Percentiles rank a stretch among this genome's conserved stretches.
Evolutionary conservation across 805 yeast genomes (phyloP).

Genomic region (Metschnikowia henanensis): DNA sequence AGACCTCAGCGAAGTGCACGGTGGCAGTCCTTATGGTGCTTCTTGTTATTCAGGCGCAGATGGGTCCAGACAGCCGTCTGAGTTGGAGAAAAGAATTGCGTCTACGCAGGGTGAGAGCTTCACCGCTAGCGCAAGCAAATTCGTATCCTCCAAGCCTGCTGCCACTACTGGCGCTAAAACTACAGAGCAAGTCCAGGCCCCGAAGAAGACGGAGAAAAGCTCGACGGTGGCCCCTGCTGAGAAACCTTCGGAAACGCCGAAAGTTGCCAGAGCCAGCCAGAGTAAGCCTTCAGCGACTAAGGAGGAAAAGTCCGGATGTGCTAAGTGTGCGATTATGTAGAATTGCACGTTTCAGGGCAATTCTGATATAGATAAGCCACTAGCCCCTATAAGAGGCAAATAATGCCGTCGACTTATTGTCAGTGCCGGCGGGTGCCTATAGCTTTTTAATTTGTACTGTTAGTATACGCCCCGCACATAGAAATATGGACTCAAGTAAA

Average conservation of each 20-base stretch:
- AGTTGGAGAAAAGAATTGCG: conserved; percentile 63
- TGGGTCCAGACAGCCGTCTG: conserved; percentile 70
- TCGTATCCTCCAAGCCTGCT: conserved; percentile 9
- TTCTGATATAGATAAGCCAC: no score
- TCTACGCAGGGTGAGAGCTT: conserved; percentile 68
- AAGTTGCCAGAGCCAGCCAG: conserved; percentile 13
- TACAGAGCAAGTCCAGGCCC: no score
- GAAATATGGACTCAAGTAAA: background rate
- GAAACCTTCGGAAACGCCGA: background rate
- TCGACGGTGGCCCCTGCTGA: background rate
- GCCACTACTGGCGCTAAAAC: background rate
- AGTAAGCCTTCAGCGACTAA: conserved; percentile 4
- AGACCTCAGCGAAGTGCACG: conserved; percentile 65
- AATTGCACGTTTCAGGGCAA: background rate
- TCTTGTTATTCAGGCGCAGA: conserved; percentile 76
- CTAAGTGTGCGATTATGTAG: conserved; percentile 18
- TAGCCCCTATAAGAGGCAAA: no score
- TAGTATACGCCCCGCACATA: conserved; percentile 1
- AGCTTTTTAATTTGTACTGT: no score
- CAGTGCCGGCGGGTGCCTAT: no score
- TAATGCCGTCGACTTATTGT: no score
- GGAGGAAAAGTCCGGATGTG: conserved; percentile 15
- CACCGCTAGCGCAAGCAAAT: conserved; percentile 29
- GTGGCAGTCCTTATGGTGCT: conserved; percentile 87
- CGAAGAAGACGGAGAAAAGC: background rate